Conservation (phyloP, 768 basidiomycete genomes). For the Coprinellus aureogranulatus region DNA sequence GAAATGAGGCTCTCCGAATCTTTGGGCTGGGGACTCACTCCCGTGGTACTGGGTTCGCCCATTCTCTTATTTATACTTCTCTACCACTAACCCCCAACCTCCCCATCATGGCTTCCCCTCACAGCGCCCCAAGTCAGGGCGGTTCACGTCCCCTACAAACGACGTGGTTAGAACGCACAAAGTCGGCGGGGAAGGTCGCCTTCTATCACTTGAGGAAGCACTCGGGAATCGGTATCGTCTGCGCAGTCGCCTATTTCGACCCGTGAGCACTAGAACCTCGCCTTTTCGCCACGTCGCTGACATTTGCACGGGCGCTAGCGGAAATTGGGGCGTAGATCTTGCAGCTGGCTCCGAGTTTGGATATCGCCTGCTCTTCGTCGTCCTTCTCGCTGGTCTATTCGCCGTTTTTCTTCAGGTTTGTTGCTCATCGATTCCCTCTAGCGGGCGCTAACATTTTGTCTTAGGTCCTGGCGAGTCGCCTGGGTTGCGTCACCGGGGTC, state of each 20-base stretch:
- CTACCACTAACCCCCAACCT: constrained; percentile 17
- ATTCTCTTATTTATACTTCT: constrained; percentile 26
- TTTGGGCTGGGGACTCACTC: constrained; percentile 20
- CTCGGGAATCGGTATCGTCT: constrained; percentile 81
- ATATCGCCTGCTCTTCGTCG: constrained; percentile 81
- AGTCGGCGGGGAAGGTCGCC: constrained; percentile 28
- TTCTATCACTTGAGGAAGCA: constrained; percentile 60
- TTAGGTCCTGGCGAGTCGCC: constrained; percentile 70
- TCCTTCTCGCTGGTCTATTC: constrained; percentile 78
- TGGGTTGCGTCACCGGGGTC: constrained; percentile 81
- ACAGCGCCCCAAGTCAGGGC: constrained; percentile 7
- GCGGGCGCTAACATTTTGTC: background rate
- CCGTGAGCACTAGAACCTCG: constrained; percentile 53
- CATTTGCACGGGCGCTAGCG: constrained; percentile 38
- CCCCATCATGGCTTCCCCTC: constrained; percentile 26
- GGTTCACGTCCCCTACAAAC: constrained; percentile 5
- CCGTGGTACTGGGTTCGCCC: constrained; percentile 40
- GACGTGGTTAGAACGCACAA: constrained; percentile 23
- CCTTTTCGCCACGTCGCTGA: constrained; percentile 2
- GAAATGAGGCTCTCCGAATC: constrained; percentile 5
- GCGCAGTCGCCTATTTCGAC: constrained; percentile 86
- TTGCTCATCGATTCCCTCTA: background rate
- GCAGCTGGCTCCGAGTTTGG: constrained; percentile 85
- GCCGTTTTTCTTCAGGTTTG: constrained; percentile 79
- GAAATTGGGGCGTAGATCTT: constrained; percentile 90